A percentile compares a stretch with the other conserved stretches of the same genome.
These are phyloP conservation scores for Pseudoscleropodium purum DNA, from an alignment of 225 moss, liverwort and hornwort species.

Conservation along the genomic window DNA sequence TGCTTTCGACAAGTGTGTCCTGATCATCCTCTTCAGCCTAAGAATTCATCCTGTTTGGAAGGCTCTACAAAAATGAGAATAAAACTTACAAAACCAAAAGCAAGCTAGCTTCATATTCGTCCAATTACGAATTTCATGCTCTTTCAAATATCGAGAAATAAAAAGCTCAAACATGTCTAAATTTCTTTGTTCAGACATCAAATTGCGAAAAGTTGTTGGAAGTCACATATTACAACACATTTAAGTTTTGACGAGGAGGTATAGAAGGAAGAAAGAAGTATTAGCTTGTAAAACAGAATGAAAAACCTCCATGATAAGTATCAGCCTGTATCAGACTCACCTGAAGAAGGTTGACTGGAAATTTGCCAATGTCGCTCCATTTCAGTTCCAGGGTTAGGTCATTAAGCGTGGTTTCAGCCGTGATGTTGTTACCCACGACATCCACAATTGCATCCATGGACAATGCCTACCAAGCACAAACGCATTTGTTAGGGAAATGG, in stretches of 20 bases:
- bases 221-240: not conserved
- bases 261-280: not conserved
- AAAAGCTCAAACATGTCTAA: not conserved
- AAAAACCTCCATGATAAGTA: not conserved
- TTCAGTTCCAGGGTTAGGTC: slow-evolving; percentile 64
- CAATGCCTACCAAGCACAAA: slow-evolving; percentile 40
- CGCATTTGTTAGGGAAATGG: not conserved
- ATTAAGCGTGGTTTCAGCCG: slow-evolving; percentile 58
- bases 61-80: not conserved
- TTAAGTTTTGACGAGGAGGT: not conserved
- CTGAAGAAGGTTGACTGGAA: slow-evolving; percentile 87
- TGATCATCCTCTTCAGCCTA: not conserved
- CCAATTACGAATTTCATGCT: not conserved
- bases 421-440: slow-evolving; percentile 63
- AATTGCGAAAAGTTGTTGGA: not conserved
- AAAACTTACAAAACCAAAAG: not conserved
- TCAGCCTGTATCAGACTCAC: slow-evolving; percentile 7
- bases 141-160: not conserved
- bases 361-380: slow-evolving; percentile 89
- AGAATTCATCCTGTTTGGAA: not conserved
- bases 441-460: slow-evolving; percentile 77
- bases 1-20: too few species aligned
- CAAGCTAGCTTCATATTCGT: not conserved
- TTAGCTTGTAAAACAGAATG: not conserved
- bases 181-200: not conserved